Evolutionary conservation across 2,329 filamentous ascomycete species (phyloP).

Genomic region (Arthrobotrys pseudoclavata): DNA sequence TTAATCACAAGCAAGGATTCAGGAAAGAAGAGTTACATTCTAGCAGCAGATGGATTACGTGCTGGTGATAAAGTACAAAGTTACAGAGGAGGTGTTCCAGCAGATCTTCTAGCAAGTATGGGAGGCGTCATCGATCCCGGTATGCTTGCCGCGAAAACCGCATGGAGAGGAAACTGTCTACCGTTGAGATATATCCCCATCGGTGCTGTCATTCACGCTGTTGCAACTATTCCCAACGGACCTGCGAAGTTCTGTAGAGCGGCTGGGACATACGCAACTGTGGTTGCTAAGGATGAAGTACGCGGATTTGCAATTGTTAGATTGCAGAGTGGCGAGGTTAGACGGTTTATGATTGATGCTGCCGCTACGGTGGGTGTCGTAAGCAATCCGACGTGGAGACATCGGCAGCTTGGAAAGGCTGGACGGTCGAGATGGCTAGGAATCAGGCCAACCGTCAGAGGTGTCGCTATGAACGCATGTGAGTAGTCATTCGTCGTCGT

Average conservation of each 20-base stretch:
- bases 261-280: constrained; percentile 89
- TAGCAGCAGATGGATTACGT: constrained; percentile 94
- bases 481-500: constrained; percentile 64
- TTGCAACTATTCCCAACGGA: constrained; percentile 80
- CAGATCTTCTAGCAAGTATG: constrained; percentile 89
- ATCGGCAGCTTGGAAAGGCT: constrained; percentile 92
- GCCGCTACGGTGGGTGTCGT: constrained; percentile 94
- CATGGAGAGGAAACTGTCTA: constrained; percentile 92
- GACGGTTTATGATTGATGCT: constrained; percentile 89
- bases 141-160: constrained; percentile 94
- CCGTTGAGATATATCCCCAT: constrained; percentile 96
- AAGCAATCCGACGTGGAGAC: constrained; percentile 93
- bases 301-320: constrained; percentile 82
- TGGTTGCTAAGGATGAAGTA: constrained; percentile 89
- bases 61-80: constrained; percentile 93
- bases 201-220: constrained; percentile 91
- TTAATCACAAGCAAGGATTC: constrained; percentile 82
- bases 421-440: constrained; percentile 93
- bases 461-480: constrained; percentile 98
- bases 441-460: constrained; percentile 93
- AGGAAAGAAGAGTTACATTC: constrained; percentile 85
- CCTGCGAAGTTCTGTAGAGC: constrained; percentile 93
- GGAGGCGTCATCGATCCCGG: constrained; percentile 92
- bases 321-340: constrained; percentile 91
- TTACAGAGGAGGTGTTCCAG: constrained; percentile 88